A percentile compares a stretch with the other conserved stretches of the same genome.
Conservation (phyloP, 257 asterid genomes). For the Jacaranda mimosifolia region DNA sequence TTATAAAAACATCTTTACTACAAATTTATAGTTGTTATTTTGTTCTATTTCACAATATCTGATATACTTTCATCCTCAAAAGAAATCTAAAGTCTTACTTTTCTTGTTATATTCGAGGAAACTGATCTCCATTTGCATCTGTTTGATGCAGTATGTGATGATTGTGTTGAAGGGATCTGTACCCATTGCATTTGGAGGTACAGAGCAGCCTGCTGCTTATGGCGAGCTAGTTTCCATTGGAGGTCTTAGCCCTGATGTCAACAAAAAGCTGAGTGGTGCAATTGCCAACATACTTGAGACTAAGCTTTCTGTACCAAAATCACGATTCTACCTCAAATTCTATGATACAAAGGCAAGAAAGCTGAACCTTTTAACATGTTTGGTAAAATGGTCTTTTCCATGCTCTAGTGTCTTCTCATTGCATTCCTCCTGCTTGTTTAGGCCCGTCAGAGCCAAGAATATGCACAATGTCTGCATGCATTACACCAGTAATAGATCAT, state of each 20-base stretch:
- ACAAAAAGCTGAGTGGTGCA: conserved; percentile 93
- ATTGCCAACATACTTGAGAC: conserved; percentile 77
- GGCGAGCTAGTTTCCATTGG: conserved; percentile 94
- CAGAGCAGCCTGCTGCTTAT: conserved; percentile 89
- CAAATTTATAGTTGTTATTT: neutral
- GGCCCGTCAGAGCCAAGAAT: conserved; percentile 85
- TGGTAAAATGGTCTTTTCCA: conserved; percentile 23
- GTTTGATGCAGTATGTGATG: conserved; percentile 85
- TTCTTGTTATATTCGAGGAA: neutral
- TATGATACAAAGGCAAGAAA: conserved; percentile 80
- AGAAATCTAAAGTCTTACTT: neutral
- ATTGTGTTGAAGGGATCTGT: conserved; percentile 94
- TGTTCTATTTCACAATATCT: neutral
- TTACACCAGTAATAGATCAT: conserved; percentile 76
- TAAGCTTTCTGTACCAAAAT: conserved; percentile 79
- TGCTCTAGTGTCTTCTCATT: conserved; percentile 60
- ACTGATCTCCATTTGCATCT: conserved; percentile 5
- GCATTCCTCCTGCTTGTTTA: conserved; percentile 77
- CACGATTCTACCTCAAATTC: conserved; percentile 91
- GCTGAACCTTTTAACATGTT: conserved; percentile 16
- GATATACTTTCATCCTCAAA: neutral
- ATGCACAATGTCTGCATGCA: conserved; percentile 94
- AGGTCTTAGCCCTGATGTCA: conserved; percentile 77
- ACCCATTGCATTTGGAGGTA: conserved; percentile 91
- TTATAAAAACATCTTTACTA: too few relatives aligned